Conservation (phyloP, 352 stramenopile genomes). For the Phytopythium kandeliae region DNA sequence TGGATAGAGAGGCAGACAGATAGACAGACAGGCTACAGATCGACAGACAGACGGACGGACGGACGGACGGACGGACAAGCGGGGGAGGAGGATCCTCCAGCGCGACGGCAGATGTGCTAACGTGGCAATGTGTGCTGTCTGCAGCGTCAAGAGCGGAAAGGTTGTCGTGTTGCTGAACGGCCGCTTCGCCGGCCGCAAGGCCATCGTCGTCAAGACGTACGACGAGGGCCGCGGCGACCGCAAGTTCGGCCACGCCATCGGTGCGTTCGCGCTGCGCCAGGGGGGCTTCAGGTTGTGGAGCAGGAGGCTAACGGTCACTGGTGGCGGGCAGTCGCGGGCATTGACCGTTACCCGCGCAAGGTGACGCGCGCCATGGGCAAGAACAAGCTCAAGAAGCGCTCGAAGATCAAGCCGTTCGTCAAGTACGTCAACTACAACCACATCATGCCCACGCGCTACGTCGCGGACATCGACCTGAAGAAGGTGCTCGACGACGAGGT, state of each 20-base stretch:
- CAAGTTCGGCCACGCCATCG: conserved; percentile 97
- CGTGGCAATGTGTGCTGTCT: conserved; percentile 6
- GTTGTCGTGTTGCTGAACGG: conserved; percentile 99
- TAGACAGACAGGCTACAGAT: too few species aligned
- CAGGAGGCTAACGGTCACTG: background rate
- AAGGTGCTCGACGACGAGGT: conserved; percentile 94
- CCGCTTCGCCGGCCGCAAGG: conserved; percentile 98
- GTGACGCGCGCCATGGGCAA: conserved; percentile 96
- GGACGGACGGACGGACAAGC: background rate
- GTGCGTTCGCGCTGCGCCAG: conserved; percentile 19
- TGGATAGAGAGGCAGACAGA: background rate
- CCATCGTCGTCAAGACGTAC: conserved; percentile 98
- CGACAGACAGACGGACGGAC: conserved; percentile 1
- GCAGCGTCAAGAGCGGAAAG: conserved; percentile 97
- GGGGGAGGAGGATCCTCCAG: background rate
- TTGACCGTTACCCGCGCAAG: conserved; percentile 95
- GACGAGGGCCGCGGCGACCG: conserved; percentile 95
- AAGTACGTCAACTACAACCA: conserved; percentile 99
- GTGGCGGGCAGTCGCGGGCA: conserved; percentile 91
- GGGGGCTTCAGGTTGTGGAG: background rate
- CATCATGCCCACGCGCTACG: conserved; percentile 99
- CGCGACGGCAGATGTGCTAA: background rate
- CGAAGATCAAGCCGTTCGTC: conserved; percentile 98
- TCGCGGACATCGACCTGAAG: conserved; percentile 99
- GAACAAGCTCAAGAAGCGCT: conserved; percentile 97